These are phyloP conservation scores for Corinectria fuckeliana DNA, from an alignment of 2,329 filamentous ascomycete species.

Conservation along the genomic window DNA sequence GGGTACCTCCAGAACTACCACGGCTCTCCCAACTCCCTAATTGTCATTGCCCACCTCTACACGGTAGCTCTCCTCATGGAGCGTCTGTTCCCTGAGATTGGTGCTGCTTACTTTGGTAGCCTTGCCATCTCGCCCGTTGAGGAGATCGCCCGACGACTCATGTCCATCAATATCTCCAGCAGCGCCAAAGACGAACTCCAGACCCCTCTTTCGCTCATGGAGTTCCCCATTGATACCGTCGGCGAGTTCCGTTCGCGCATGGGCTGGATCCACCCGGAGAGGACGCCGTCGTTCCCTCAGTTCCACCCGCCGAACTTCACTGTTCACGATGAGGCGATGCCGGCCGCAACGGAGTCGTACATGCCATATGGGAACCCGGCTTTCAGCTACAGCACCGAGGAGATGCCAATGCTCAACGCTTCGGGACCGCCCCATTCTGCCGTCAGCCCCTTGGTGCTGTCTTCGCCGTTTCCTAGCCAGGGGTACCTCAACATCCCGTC, in stretches of 20 bases:
- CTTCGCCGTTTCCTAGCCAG: slow-evolving; percentile 60
- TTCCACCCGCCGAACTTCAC: slow-evolving; percentile 64
- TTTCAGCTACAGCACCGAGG: slow-evolving; percentile 70
- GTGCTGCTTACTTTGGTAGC: slow-evolving; percentile 84
- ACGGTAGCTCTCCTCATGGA: slow-evolving; percentile 87
- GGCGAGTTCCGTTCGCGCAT: slow-evolving; percentile 72
- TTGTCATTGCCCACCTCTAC: slow-evolving; percentile 91
- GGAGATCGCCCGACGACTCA: slow-evolving; percentile 80
- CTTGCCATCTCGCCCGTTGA: slow-evolving; percentile 83
- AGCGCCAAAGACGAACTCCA: slow-evolving; percentile 63
- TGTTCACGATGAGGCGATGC: slow-evolving; percentile 53
- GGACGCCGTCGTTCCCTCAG: slow-evolving; percentile 66
- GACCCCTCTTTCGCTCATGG: slow-evolving; percentile 71
- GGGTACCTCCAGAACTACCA: slow-evolving; percentile 79
- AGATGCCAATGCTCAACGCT: slow-evolving; percentile 62
- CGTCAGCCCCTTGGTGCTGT: slow-evolving; percentile 62
- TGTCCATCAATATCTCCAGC: slow-evolving; percentile 69
- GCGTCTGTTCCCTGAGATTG: slow-evolving; percentile 89
- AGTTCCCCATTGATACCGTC: slow-evolving; percentile 74
- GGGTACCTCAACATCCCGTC: slow-evolving; percentile 71
- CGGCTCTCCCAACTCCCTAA: slow-evolving; percentile 76
- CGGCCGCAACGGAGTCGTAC: slow-evolving; percentile 52
- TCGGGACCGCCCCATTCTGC: slow-evolving; percentile 52
- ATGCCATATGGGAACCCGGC: slow-evolving; percentile 62
- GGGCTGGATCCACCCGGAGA: slow-evolving; percentile 68